A percentile compares a stretch with the other conserved stretches of the same genome.
These are phyloP conservation scores for Marasmius tenuissimus DNA, from an alignment of 1,284 basidiomycete species.

Conservation along the genomic window DNA sequence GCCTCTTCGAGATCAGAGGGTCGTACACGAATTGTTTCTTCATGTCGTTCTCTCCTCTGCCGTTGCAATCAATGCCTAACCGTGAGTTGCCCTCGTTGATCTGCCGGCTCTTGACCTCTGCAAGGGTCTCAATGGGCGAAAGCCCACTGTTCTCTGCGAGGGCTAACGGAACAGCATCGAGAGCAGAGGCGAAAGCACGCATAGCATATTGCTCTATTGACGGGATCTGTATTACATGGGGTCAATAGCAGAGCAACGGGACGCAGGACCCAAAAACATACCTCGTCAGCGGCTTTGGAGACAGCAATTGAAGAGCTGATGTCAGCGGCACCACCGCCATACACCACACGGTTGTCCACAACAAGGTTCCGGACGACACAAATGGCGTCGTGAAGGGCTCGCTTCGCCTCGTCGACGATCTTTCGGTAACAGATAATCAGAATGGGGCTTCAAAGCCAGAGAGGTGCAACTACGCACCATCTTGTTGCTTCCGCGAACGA, in stretches of 20 bases:
- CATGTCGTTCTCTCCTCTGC: constrained; percentile 92
- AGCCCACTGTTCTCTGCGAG: constrained; percentile 97
- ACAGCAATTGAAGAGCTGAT: constrained; percentile 95
- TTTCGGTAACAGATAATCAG: constrained; percentile 28
- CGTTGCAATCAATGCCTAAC: constrained; percentile 93
- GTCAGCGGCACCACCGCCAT: constrained; percentile 97
- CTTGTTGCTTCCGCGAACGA: constrained; percentile 97
- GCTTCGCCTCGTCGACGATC: constrained; percentile 99
- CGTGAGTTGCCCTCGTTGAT: constrained; percentile 84
- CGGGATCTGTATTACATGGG: constrained; percentile 62
- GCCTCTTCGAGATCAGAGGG: constrained; percentile 95
- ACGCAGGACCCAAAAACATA: constrained; percentile 27
- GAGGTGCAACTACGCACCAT: constrained; percentile 63
- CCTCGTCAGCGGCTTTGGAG: constrained; percentile 91
- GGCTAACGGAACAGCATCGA: constrained; percentile 93
- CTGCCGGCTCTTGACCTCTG: constrained; percentile 93
- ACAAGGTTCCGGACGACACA: constrained; percentile 97
- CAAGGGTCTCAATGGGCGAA: constrained; percentile 94
- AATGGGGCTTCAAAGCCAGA: constrained; percentile 1
- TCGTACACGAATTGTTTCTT: constrained; percentile 97
- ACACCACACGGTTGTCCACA: constrained; percentile 95
- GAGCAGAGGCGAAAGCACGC: constrained; percentile 94
- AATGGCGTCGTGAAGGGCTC: constrained; percentile 95
- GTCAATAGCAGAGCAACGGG: not conserved
- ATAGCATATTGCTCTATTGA: constrained; percentile 99